Evolutionary conservation across 140 eudicot genomes (phyloP).

Genomic region (Ambrosia hybrid): DNA sequence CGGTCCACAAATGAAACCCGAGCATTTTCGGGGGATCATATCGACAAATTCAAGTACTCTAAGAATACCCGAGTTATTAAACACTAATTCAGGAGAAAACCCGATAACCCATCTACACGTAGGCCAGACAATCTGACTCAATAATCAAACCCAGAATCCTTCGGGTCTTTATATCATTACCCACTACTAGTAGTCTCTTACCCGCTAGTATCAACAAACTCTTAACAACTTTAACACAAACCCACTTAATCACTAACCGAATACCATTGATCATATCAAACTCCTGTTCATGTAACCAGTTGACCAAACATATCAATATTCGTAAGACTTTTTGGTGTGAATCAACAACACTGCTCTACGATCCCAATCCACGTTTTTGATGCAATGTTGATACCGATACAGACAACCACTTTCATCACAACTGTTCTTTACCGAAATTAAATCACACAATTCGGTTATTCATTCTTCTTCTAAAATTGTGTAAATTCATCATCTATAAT

Average conservation of each 20-base stretch:
- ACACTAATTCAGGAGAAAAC: too few relatives aligned
- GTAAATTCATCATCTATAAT: constrained; percentile 29
- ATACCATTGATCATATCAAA: neutral
- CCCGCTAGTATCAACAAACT: too few relatives aligned
- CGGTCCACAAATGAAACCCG: too few relatives aligned
- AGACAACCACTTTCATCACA: constrained; percentile 9
- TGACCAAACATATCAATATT: constrained; percentile 26
- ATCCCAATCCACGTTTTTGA: constrained; percentile 22
- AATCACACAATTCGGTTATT: constrained; percentile 10
- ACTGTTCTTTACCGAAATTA: constrained; percentile 5
- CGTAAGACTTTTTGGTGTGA: constrained; percentile 9
- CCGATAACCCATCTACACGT: too few relatives aligned
- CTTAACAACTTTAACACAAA: too few relatives aligned
- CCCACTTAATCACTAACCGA: neutral
- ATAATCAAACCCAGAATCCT: too few relatives aligned
- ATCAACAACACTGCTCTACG: constrained; percentile 6
- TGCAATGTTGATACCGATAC: constrained; percentile 25
- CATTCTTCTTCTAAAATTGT: neutral
- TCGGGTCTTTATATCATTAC: too few relatives aligned
- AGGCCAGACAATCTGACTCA: too few relatives aligned
- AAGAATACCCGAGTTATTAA: too few relatives aligned
- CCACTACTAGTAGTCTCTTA: too few relatives aligned
- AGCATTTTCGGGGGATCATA: too few relatives aligned
- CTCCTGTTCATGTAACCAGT: constrained; percentile 16
- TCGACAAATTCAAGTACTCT: too few relatives aligned